Evolutionary conservation across 352 stramenopile species (phyloP).

Genomic region (Elongisporangium anandrum): DNA sequence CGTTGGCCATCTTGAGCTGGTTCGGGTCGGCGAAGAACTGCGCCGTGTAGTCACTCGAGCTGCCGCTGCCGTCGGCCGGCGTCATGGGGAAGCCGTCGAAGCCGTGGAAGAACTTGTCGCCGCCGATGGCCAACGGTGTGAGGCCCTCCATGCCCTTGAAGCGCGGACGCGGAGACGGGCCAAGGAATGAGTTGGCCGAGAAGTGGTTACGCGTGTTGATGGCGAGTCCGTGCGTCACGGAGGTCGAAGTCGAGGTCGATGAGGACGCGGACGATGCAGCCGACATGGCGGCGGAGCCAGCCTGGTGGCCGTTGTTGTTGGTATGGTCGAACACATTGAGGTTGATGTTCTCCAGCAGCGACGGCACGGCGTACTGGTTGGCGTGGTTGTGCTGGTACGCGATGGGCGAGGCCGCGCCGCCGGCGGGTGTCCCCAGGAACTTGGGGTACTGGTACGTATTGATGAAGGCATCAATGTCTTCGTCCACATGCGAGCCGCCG

Average conservation of each 20-base stretch:
- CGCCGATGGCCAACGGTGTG: slow-evolving; percentile 15
- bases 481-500: slow-evolving; percentile 21
- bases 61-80: slow-evolving; percentile 12
- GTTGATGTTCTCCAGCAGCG: slow-evolving; percentile 58
- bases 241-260: background rate
- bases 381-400: slow-evolving; percentile 35
- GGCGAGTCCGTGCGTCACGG: slow-evolving; percentile 4
- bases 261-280: slow-evolving; percentile 13
- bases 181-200: slow-evolving; percentile 1
- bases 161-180: slow-evolving; percentile 27
- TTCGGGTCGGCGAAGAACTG: slow-evolving; percentile 66
- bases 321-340: slow-evolving; percentile 59
- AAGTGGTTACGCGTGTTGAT: slow-evolving; percentile 19
- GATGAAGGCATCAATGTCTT: slow-evolving; percentile 56
- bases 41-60: slow-evolving; percentile 49
- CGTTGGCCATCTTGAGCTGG: slow-evolving; percentile 34
- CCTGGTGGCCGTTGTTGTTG: slow-evolving; percentile 16
- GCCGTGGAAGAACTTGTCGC: slow-evolving; percentile 12
- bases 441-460: slow-evolving; percentile 76
- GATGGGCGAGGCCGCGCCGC: slow-evolving; percentile 31
- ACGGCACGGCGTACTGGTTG: slow-evolving; percentile 35
- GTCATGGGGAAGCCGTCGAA: slow-evolving; percentile 35
- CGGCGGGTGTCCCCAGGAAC: slow-evolving; percentile 48
- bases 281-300: slow-evolving; percentile 13
- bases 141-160: slow-evolving; percentile 58